Conservation (phyloP, 345 rosid genomes). For the Cochlearia excelsa region DNA sequence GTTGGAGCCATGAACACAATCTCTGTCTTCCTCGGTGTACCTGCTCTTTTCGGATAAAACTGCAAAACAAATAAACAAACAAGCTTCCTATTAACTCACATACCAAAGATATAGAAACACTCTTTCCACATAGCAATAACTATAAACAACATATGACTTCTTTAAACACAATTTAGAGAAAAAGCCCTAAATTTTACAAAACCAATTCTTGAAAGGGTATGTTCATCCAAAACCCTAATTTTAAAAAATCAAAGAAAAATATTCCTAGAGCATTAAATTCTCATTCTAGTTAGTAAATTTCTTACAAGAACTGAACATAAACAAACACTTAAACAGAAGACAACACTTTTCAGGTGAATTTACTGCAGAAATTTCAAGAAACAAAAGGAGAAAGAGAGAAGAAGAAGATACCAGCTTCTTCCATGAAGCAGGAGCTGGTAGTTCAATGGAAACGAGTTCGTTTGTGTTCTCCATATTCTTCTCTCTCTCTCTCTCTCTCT, state of each 20-base stretch:
- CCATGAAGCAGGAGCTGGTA: conserved; percentile 82
- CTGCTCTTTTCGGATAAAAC: conserved; percentile 60
- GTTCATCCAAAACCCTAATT: conserved; percentile 18
- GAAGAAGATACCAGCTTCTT: conserved; percentile 59
- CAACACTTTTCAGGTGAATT: no score
- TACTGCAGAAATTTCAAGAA: conserved; percentile 7
- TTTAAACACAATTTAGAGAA: neutral
- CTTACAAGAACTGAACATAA: conserved; percentile 1
- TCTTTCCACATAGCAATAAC: neutral
- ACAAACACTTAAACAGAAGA: neutral
- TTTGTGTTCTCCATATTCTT: conserved; percentile 45
- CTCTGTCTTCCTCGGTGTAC: conserved; percentile 70
- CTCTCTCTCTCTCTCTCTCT: neutral
- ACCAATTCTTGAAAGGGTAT: conserved; percentile 15
- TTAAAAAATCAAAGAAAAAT: neutral
- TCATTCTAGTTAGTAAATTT: neutral
- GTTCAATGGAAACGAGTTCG: conserved; percentile 65
- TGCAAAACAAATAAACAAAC: conserved; percentile 25
- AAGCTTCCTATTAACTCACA: neutral
- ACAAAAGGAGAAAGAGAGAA: neutral
- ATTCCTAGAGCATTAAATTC: conserved; percentile 5
- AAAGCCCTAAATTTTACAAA: conserved; percentile 26
- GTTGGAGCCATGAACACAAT: conserved; percentile 72
- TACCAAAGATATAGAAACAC: neutral
- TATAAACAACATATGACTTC: no score